phyloP scores from a whole-genome alignment of 768 basidiomycete species.

The Lactarius evosmus region DNA sequence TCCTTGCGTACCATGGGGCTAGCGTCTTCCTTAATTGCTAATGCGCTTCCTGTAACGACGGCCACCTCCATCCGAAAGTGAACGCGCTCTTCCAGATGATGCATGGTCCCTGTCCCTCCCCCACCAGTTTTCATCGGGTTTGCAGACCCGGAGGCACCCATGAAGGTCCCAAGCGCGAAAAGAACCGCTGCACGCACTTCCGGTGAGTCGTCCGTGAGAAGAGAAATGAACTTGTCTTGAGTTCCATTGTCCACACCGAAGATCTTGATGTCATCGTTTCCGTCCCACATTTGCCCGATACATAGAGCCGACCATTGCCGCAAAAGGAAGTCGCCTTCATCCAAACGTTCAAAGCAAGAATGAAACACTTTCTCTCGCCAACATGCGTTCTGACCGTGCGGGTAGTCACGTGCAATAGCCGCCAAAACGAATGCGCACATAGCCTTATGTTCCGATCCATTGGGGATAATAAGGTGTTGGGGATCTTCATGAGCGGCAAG shows the following conservation, averaged over 20 bases:
- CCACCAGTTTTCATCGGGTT: constrained; percentile 67
- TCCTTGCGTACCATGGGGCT: constrained; percentile 97
- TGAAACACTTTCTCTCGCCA: constrained; percentile 80
- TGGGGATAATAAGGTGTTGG: constrained; percentile 62
- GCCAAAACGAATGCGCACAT: constrained; percentile 98
- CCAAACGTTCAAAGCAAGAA: constrained; percentile 76
- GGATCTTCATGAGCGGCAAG: constrained; percentile 65
- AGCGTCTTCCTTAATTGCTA: constrained; percentile 90
- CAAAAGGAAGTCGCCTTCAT: constrained; percentile 88
- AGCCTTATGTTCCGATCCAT: constrained; percentile 91
- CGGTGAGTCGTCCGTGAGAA: constrained; percentile 83
- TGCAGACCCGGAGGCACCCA: constrained; percentile 84
- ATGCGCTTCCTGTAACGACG: constrained; percentile 81
- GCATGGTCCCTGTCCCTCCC: constrained; percentile 78
- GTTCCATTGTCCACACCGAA: constrained; percentile 74
- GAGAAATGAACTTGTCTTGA: constrained; percentile 75
- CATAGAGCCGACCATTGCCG: constrained; percentile 94
- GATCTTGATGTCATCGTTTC: constrained; percentile 85
- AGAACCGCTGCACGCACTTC: constrained; percentile 91
- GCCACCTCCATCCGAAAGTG: constrained; percentile 91
- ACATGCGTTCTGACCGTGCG: constrained; percentile 84
- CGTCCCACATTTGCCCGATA: constrained; percentile 94
- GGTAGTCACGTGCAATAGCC: constrained; percentile 84
- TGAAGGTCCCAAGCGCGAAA: constrained; percentile 89
- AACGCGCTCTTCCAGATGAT: constrained; percentile 69